Evolutionary conservation across 2,329 filamentous ascomycete species (phyloP).

Genomic region (Blastomyces gilchristii): DNA sequence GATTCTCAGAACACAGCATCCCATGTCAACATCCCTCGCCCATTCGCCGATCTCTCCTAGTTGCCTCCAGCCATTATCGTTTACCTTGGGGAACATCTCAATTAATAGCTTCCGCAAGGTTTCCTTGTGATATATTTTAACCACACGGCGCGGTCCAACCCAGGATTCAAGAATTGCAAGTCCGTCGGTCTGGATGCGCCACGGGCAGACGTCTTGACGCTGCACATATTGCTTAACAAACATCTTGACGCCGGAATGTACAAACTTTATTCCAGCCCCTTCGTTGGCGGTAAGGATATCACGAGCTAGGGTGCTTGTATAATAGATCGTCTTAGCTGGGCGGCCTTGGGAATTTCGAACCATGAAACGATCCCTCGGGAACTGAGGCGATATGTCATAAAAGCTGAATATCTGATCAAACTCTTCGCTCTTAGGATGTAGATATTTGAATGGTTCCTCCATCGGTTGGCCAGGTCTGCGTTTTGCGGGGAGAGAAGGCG

Average conservation of each 20-base stretch:
- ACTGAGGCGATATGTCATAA: conserved; percentile 72
- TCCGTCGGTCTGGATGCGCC: conserved; percentile 93
- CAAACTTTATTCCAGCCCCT: conserved; percentile 83
- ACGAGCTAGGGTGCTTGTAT: conserved; percentile 73
- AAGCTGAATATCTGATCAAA: conserved; percentile 70
- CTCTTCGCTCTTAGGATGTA: conserved; percentile 62
- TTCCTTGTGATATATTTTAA: conserved; percentile 63
- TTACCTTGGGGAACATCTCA: conserved; percentile 93
- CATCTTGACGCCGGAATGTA: conserved; percentile 96
- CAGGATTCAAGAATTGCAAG: conserved; percentile 85
- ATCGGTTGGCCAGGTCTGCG: conserved; percentile 41
- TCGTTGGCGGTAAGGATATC: conserved; percentile 83
- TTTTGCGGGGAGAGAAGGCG: conserved; percentile 23
- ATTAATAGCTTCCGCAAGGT: conserved; percentile 75
- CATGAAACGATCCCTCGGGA: conserved; percentile 87
- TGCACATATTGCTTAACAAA: conserved; percentile 97
- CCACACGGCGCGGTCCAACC: conserved; percentile 65
- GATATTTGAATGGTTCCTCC: conserved; percentile 93
- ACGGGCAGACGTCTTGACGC: conserved; percentile 73
- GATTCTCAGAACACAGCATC: conserved; percentile 80
- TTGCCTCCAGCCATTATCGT: conserved; percentile 59
- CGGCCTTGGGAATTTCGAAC: conserved; percentile 85
- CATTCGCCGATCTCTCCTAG: conserved; percentile 82
- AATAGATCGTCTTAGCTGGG: conserved; percentile 92
- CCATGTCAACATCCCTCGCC: conserved; percentile 70